phyloP scores from a whole-genome alignment of 345 rosid genomes.

The Salix viminalis region DNA sequence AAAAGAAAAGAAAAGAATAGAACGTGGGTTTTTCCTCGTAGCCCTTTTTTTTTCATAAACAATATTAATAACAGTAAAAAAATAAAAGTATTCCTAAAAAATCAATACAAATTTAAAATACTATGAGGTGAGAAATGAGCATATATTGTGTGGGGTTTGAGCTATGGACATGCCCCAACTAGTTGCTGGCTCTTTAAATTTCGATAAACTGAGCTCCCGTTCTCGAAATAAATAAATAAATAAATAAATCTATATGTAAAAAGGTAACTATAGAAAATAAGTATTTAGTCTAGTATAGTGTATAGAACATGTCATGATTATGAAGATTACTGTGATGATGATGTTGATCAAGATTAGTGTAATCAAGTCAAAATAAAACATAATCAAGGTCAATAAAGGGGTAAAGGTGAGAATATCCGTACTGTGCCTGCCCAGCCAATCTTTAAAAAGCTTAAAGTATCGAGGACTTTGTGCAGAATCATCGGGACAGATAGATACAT shows the following conservation, averaged over 20 bases:
- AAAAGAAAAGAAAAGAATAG: too few species aligned
- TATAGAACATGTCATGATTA: background rate
- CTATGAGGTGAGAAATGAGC: too few species aligned
- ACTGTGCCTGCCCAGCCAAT: conserved; percentile 10
- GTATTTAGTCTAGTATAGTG: too few species aligned
- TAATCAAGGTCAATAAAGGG: background rate
- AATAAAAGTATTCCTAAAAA: too few species aligned
- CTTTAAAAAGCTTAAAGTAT: conserved; percentile 4
- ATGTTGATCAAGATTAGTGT: background rate
- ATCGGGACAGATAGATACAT: background rate
- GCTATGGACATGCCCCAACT: background rate
- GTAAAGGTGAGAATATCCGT: conserved; percentile 1
- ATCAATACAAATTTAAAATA: too few species aligned
- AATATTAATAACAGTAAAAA: too few species aligned
- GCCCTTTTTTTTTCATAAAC: too few species aligned
- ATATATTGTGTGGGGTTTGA: background rate
- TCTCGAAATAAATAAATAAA: too few species aligned
- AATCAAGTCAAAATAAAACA: background rate
- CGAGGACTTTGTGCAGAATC: conserved; percentile 10
- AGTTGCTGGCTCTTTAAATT: background rate
- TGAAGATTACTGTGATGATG: background rate
- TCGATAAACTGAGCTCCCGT: background rate
- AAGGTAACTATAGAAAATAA: too few species aligned
- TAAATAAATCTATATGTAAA: too few species aligned
- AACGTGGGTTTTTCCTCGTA: too few species aligned